phyloP scores from a whole-genome alignment of 345 rosid species.

The Pugionium dolabratum region DNA sequence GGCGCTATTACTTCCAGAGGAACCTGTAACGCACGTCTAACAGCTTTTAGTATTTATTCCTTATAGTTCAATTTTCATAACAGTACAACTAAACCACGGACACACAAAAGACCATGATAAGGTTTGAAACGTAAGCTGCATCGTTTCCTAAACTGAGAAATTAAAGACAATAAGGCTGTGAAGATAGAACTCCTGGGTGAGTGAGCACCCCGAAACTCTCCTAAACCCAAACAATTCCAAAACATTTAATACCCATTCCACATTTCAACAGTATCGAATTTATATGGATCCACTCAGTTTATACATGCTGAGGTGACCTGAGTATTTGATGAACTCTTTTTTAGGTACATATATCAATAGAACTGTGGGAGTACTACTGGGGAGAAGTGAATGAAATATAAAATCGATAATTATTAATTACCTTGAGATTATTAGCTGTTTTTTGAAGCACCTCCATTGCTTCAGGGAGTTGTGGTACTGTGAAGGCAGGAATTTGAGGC shows the following conservation, averaged over 20 bases:
- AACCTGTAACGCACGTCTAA: conserved; percentile 52
- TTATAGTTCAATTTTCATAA: conserved; percentile 1
- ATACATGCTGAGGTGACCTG: background rate
- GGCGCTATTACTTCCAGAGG: conserved; percentile 66
- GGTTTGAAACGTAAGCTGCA: background rate
- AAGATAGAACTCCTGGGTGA: background rate
- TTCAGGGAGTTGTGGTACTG: conserved; percentile 73
- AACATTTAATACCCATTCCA: background rate
- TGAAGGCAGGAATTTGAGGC: conserved; percentile 87
- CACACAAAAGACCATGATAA: conserved; percentile 4
- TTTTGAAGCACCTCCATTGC: conserved; percentile 77
- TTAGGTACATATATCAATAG: background rate
- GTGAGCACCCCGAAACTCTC: conserved; percentile 6
- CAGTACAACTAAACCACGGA: conserved; percentile 8
- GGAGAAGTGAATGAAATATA: background rate
- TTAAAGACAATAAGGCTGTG: conserved; percentile 10
- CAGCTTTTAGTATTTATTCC: conserved; percentile 17
- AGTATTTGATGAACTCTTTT: background rate
- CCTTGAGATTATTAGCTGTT: conserved; percentile 56
- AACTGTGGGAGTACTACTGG: background rate
- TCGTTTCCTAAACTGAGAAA: conserved; percentile 5
- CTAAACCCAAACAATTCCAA: background rate
- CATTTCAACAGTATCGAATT: background rate
- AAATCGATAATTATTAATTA: conserved; percentile 31
- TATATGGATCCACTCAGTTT: conserved; percentile 5